A percentile compares a stretch with the other conserved stretches of the same genome.
Evolutionary conservation across 257 asterid species (phyloP).

Genomic region (Striga asiatica): DNA sequence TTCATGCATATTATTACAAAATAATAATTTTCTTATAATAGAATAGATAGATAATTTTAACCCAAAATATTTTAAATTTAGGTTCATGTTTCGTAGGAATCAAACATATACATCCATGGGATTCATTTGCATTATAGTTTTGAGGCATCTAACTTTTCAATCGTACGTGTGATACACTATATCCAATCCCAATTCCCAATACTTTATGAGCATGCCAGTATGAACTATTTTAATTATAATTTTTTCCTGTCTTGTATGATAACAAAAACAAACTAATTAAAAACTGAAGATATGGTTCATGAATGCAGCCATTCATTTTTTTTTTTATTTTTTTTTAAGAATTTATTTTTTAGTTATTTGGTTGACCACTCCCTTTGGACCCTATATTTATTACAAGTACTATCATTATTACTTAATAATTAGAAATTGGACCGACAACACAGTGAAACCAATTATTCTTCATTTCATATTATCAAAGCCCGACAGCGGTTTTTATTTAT

Average conservation of each 20-base stretch:
- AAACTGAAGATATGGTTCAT: not conserved
- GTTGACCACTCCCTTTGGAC: not conserved
- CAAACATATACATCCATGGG: no score
- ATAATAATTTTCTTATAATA: no score
- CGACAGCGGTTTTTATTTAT: constrained; percentile 20
- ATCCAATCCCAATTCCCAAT: no score
- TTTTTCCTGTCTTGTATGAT: not conserved
- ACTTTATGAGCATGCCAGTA: not conserved
- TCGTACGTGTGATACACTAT: no score
- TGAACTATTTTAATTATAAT: not conserved
- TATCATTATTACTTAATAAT: not conserved
- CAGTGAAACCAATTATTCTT: constrained; percentile 7
- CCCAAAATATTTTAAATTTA: no score
- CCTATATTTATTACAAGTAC: constrained; percentile 12
- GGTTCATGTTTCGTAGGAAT: no score
- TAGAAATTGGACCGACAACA: constrained; percentile 31
- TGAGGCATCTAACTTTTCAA: no score
- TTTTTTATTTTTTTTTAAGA: not conserved
- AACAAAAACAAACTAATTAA: no score
- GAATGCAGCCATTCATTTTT: constrained; percentile 5
- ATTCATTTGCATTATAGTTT: no score
- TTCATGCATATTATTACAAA: no score
- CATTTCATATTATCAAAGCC: constrained; percentile 15
- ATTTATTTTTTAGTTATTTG: not conserved
- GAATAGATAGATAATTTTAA: no score